A percentile compares a stretch with the other conserved stretches of the same genome.
phyloP scores from a whole-genome alignment of 2,329 filamentous ascomycete species.

The Phialophora macrospora region DNA sequence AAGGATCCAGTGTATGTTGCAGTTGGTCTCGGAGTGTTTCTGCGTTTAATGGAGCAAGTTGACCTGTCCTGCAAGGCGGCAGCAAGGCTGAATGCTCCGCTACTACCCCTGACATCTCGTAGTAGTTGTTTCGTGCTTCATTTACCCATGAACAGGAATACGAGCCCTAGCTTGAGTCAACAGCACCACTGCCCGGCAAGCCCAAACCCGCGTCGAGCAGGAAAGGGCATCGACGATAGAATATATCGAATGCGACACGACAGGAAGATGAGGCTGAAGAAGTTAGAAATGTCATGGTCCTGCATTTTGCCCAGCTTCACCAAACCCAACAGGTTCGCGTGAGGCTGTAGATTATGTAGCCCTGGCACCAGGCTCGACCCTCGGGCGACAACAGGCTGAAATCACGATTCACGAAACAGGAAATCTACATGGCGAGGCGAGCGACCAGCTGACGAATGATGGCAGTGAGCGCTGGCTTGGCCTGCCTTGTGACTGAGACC shows the following conservation, averaged over 20 bases:
- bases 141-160: constrained; percentile 12
- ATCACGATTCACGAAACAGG: background rate
- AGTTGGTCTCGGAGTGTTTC: background rate
- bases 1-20: background rate
- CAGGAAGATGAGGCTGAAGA: constrained; percentile 1
- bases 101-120: constrained; percentile 6
- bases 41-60: constrained; percentile 6
- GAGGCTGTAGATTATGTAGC: background rate
- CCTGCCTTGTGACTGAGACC: background rate
- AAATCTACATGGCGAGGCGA: background rate
- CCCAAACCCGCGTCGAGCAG: constrained; percentile 4
- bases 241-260: background rate
- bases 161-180: constrained; percentile 13
- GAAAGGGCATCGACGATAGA: background rate
- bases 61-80: constrained; percentile 3
- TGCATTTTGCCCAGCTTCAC: background rate
- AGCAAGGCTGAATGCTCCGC: constrained; percentile 17
- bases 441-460: background rate
- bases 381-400: background rate
- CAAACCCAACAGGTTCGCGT: background rate
- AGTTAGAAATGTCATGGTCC: background rate
- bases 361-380: background rate
- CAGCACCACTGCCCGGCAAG: constrained; percentile 11
- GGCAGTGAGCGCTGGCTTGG: background rate
- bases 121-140: constrained; percentile 17